phyloP scores from a whole-genome alignment of 345 rosid species.

The Salix suchowensis region DNA sequence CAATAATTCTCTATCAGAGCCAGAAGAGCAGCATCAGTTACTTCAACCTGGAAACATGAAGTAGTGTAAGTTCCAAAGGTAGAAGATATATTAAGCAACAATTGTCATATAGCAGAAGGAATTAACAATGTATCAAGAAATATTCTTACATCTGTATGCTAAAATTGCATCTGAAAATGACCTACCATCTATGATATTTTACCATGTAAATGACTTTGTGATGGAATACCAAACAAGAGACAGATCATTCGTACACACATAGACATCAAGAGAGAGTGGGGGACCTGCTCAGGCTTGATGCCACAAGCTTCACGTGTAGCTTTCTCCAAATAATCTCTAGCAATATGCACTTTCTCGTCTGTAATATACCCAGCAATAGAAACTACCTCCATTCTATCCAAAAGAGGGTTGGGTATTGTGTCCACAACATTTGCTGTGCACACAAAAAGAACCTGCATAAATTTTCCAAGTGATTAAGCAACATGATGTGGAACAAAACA shows the following conservation, averaged over 20 bases:
- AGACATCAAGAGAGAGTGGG: neutral
- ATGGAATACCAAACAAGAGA: neutral
- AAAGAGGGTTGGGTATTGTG: conserved; percentile 89
- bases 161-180: neutral
- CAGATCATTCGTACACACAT: neutral
- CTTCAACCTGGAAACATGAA: conserved; percentile 59
- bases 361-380: conserved; percentile 97
- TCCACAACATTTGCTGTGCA: conserved; percentile 99
- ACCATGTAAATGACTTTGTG: neutral
- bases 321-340: conserved; percentile 95
- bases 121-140: neutral
- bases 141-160: neutral
- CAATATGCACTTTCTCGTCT: conserved; percentile 97
- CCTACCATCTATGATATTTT: neutral
- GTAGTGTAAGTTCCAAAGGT: neutral
- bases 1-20: conserved; percentile 89
- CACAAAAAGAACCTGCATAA: conserved; percentile 82
- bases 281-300: conserved; percentile 85
- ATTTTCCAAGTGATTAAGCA: conserved; percentile 10
- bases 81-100: conserved; percentile 8
- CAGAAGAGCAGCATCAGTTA: conserved; percentile 85
- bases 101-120: neutral
- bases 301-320: conserved; percentile 85
- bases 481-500: neutral
- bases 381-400: conserved; percentile 99